phyloP scores from a whole-genome alignment of 1,139 yeast genomes.

The Suhomyces terraborum region DNA sequence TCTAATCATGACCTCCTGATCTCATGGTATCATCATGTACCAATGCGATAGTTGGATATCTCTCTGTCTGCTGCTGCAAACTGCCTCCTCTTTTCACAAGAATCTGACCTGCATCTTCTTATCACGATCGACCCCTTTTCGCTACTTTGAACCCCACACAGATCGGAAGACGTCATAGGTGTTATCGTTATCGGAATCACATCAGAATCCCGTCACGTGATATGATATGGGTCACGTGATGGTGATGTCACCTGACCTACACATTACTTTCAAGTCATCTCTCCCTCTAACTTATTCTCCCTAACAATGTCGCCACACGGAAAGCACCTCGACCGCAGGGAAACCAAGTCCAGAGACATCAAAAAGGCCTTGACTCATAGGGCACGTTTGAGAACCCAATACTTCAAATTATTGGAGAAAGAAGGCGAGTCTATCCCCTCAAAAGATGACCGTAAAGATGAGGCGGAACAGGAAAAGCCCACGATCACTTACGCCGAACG shows the following conservation, averaged over 20 bases:
- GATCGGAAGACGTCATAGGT: no score
- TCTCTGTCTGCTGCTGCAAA: no score
- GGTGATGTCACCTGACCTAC: neutral
- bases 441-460: slow-evolving; percentile 11
- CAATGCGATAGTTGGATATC: no score
- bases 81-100: no score
- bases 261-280: neutral
- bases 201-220: no score
- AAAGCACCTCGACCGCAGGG: slow-evolving; percentile 40
- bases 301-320: slow-evolving; percentile 6
- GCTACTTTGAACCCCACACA: no score
- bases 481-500: slow-evolving; percentile 47
- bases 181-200: no score
- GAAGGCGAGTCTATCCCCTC: slow-evolving; percentile 58
- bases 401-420: slow-evolving; percentile 74
- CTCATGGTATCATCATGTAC: no score
- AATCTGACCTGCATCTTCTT: no score
- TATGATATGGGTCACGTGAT: no score
- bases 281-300: neutral
- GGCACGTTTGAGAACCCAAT: slow-evolving; percentile 80
- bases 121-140: no score
- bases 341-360: slow-evolving; percentile 57
- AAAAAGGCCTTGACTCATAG: slow-evolving; percentile 75
- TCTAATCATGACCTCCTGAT: no score
- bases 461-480: slow-evolving; percentile 20